These are phyloP conservation scores for Vararia minispora DNA, from an alignment of 768 basidiomycete genomes.

Conservation along the genomic window DNA sequence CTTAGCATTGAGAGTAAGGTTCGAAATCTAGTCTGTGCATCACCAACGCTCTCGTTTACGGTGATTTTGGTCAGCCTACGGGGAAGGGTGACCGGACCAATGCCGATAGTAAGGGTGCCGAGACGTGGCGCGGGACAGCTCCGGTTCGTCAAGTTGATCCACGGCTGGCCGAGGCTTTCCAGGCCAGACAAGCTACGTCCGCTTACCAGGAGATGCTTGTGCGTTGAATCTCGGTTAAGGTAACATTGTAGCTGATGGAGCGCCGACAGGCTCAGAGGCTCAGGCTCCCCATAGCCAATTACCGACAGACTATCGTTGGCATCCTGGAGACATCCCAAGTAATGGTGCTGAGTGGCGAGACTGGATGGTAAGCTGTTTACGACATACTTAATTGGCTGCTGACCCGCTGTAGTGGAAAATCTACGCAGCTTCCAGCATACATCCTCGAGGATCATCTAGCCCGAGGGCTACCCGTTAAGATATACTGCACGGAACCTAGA, in stretches of 20 bases:
- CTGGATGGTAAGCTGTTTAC: constrained; percentile 44
- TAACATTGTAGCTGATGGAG: constrained; percentile 1
- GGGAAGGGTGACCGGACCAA: neutral
- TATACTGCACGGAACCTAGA: constrained; percentile 92
- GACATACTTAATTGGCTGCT: constrained; percentile 4
- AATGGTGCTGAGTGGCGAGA: constrained; percentile 79
- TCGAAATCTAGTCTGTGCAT: constrained; percentile 9
- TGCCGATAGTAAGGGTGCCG: constrained; percentile 1
- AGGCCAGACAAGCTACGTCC: constrained; percentile 44
- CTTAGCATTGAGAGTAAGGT: constrained; percentile 34
- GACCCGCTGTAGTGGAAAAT: constrained; percentile 64
- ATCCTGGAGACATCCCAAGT: constrained; percentile 68
- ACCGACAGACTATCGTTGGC: constrained; percentile 60
- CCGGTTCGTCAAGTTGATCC: constrained; percentile 46
- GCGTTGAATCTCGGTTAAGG: constrained; percentile 19
- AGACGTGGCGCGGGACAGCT: constrained; percentile 9
- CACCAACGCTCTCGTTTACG: too few relatives aligned
- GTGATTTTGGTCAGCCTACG: neutral
- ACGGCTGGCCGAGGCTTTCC: too few relatives aligned
- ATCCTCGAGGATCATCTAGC: constrained; percentile 85
- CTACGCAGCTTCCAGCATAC: constrained; percentile 90
- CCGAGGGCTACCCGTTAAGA: constrained; percentile 73
- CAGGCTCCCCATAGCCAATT: constrained; percentile 75
- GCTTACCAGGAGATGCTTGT: constrained; percentile 89
- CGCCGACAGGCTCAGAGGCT: constrained; percentile 55